Evolutionary conservation across 495 filamentous ascomycete genomes (phyloP).

Genomic region (Lasiosphaeria hispida): DNA sequence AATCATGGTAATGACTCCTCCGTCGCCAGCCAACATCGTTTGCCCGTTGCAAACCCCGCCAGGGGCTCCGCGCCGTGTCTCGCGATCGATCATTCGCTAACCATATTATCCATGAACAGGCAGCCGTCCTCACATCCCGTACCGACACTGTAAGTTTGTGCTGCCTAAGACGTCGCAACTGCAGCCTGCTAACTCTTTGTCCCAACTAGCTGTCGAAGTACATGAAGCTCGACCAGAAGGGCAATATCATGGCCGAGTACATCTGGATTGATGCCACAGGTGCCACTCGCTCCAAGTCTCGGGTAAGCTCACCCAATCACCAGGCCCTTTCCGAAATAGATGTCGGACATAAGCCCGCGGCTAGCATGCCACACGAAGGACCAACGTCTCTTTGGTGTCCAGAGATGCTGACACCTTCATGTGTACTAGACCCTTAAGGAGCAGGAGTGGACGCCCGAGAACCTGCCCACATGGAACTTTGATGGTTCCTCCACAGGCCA

Average conservation of each 20-base stretch:
- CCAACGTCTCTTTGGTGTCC: too few species aligned
- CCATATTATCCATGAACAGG: too few species aligned
- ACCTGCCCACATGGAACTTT: slow-evolving; percentile 99
- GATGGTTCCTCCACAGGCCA: slow-evolving; percentile 95
- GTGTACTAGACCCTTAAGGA: slow-evolving; percentile 70
- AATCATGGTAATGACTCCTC: too few species aligned
- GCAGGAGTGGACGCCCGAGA: slow-evolving; percentile 58
- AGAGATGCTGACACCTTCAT: slow-evolving; percentile 14
- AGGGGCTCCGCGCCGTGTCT: too few species aligned
- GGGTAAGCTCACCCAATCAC: slow-evolving; percentile 57
- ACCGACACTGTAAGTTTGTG: background rate
- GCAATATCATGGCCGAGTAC: slow-evolving; percentile 78
- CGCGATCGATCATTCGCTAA: too few species aligned
- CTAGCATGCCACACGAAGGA: slow-evolving; percentile 17
- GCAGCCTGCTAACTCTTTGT: background rate
- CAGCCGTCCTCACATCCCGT: too few species aligned
- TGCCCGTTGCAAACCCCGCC: too few species aligned
- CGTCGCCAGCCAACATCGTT: too few species aligned
- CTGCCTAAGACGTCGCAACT: background rate
- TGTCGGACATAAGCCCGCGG: slow-evolving; percentile 16
- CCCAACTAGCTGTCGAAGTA: slow-evolving; percentile 79
- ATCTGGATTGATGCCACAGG: slow-evolving; percentile 89
- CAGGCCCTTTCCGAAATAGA: background rate
- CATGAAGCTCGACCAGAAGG: slow-evolving; percentile 84
- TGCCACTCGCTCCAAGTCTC: slow-evolving; percentile 83